phyloP scores from a whole-genome alignment of 441 rosid genomes.

The Brassica balearica region DNA sequence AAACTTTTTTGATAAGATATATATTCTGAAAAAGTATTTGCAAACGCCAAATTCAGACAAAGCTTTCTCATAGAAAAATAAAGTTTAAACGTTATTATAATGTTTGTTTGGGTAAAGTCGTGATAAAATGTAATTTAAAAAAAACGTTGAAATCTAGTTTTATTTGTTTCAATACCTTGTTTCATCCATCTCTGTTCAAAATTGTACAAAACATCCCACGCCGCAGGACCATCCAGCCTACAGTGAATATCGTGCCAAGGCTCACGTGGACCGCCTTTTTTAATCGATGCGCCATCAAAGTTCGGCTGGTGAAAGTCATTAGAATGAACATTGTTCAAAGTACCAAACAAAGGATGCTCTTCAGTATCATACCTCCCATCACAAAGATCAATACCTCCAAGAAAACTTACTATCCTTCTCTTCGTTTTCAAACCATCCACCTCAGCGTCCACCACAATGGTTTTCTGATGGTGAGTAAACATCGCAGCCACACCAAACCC shows the following conservation, averaged over 20 bases:
- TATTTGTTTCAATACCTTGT: constrained; percentile 46
- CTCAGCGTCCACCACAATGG: constrained; percentile 55
- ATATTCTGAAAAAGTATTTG: not conserved
- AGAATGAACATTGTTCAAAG: constrained; percentile 47
- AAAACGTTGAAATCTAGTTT: not conserved
- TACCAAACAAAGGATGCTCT: constrained; percentile 58
- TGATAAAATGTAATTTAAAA: not conserved
- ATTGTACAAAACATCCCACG: constrained; percentile 69
- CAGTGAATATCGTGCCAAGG: constrained; percentile 84
- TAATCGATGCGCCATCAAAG: constrained; percentile 57
- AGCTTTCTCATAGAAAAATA: not conserved
- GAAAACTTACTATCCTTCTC: constrained; percentile 60
- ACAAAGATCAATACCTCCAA: constrained; percentile 76
- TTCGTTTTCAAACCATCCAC: constrained; percentile 26
- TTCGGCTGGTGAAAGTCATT: constrained; percentile 73
- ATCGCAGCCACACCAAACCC: constrained; percentile 48
- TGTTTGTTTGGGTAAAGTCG: not conserved
- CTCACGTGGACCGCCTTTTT: constrained; percentile 70
- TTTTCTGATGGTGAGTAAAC: constrained; percentile 74
- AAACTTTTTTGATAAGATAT: not conserved
- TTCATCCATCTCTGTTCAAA: constrained; percentile 74
- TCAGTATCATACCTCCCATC: constrained; percentile 65
- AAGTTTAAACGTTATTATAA: not conserved
- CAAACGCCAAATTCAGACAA: not conserved
- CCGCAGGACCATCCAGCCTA: constrained; percentile 67